A percentile compares a stretch with the other conserved stretches of the same genome.
phyloP scores from a whole-genome alignment of 2,329 filamentous ascomycete genomes.

The Hawksworthiomyces lignivorus region DNA sequence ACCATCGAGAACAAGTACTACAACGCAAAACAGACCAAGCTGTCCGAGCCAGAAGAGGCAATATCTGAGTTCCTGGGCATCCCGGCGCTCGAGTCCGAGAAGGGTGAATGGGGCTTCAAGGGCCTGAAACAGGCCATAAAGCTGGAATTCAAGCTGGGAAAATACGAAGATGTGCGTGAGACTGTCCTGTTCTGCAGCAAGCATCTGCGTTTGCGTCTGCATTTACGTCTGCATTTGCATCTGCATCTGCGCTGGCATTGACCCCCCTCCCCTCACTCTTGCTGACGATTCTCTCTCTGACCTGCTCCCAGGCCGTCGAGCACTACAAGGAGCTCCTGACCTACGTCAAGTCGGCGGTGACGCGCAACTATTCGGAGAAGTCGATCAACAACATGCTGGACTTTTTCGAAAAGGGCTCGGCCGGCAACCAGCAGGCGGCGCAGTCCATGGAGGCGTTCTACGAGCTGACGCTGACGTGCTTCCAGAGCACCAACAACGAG shows the following conservation, averaged over 20 bases:
- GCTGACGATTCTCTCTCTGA: too few species aligned
- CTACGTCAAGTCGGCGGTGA: constrained; percentile 94
- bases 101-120: constrained; percentile 98
- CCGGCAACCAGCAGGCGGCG: constrained; percentile 62
- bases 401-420: constrained; percentile 86
- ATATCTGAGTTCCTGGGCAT: constrained; percentile 90
- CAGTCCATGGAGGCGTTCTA: constrained; percentile 93
- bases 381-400: constrained; percentile 99
- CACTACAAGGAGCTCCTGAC: constrained; percentile 94
- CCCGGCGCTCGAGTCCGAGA: constrained; percentile 75
- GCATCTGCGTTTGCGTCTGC: too few species aligned
- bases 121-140: constrained; percentile 97
- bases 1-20: constrained; percentile 99
- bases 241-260: too few species aligned
- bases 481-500: constrained; percentile 97
- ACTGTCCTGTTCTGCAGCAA: too few species aligned
- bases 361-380: constrained; percentile 96
- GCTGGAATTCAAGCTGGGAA: constrained; percentile 85
- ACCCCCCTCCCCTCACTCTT: too few species aligned
- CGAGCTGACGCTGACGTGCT: constrained; percentile 83
- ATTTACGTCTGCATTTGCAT: too few species aligned
- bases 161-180: constrained; percentile 70
- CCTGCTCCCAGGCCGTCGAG: too few species aligned
- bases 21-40: constrained; percentile 96
- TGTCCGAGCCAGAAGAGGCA: constrained; percentile 75